Conservation (phyloP, 805 yeast genomes). For the Candida tammaniensis region DNA sequence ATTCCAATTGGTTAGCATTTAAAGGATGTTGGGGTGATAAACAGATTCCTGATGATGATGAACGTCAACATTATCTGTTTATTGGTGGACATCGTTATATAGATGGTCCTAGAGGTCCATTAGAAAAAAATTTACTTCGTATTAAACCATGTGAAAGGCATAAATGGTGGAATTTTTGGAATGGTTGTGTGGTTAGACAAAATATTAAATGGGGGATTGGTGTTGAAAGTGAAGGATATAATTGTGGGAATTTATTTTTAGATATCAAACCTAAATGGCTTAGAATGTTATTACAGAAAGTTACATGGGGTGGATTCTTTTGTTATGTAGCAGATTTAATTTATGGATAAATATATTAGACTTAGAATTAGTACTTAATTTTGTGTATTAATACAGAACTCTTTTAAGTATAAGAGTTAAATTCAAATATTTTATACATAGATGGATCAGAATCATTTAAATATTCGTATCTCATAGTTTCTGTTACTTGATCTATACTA, state of each 20-base stretch:
- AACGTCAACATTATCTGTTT: slow-evolving; percentile 81
- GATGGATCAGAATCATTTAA: slow-evolving; percentile 16
- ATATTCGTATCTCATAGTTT: slow-evolving; percentile 19
- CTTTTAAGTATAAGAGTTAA: slow-evolving; percentile 17
- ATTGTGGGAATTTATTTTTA: slow-evolving; percentile 67
- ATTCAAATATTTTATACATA: slow-evolving; percentile 26
- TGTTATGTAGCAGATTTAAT: slow-evolving; percentile 53
- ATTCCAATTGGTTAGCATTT: slow-evolving; percentile 77
- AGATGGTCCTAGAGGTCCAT: slow-evolving; percentile 92
- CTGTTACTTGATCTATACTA: slow-evolving; percentile 1
- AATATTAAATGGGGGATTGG: slow-evolving; percentile 83
- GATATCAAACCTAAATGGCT: slow-evolving; percentile 53
- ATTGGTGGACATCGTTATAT: slow-evolving; percentile 84
- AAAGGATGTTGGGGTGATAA: slow-evolving; percentile 91
- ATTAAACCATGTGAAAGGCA: slow-evolving; percentile 73
- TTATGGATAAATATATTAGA: slow-evolving; percentile 40
- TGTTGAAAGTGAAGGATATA: slow-evolving; percentile 79
- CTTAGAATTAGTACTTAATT: too few species aligned
- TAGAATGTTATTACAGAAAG: slow-evolving; percentile 42
- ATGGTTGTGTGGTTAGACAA: slow-evolving; percentile 75
- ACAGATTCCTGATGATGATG: slow-evolving; percentile 61
- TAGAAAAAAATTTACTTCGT: slow-evolving; percentile 71
- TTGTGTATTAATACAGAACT: neutral
- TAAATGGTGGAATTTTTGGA: slow-evolving; percentile 92
- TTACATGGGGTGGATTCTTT: slow-evolving; percentile 63